Base-by-base conservation (phyloP, 169 alveolate genomes). In the Plasmodium chabaudi region DNA sequence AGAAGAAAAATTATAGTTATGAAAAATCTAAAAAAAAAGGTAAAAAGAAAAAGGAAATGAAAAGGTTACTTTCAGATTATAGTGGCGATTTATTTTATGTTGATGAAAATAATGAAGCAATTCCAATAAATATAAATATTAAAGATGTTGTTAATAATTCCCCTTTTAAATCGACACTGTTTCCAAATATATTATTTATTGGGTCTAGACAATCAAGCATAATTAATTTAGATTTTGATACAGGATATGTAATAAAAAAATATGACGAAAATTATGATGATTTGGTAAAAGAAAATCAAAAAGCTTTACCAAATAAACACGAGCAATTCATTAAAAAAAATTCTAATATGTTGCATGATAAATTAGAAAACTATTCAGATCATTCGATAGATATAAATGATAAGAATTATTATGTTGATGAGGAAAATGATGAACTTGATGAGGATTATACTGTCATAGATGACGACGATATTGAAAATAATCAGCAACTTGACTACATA, bases 121-220 rank as follows among this genome's bases (percentile, higher is more conserved):
- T 88, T 60, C 79, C 93, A 47, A 72, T 94, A 79, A 92, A 92
- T 25, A 92, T 94, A 39, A 93, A 92, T 59, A 94, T 94, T 51
- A 91, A 92, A 27, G 95, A 94, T 72, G 94, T 94, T 27, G 96
- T 94, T 49, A 94, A 94, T 69, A 92, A 77, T 87, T 92, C 96
- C 15, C 96, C 96, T 21, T 92, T 94, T 68, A 64, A 88, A 46
- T 92, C 96, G 9, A 95, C 95, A 7, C 88, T 94, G 46, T 93
- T 94, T 60, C 94, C 92, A 9, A 92, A 94, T 19, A 94, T 94
- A 19, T 88, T 92, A 34, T 93, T 94, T 64, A 93, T 90, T 59
- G 96, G 96, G 6, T 72, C 94, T 9, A 68, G 96, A 63, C 73
- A 89, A 34, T 89, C 95, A 7, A 77, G 93, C 59, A 90, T 94